phyloP scores from a whole-genome alignment of 2,329 filamentous ascomycete genomes.

The Ramichloridium luteum region DNA sequence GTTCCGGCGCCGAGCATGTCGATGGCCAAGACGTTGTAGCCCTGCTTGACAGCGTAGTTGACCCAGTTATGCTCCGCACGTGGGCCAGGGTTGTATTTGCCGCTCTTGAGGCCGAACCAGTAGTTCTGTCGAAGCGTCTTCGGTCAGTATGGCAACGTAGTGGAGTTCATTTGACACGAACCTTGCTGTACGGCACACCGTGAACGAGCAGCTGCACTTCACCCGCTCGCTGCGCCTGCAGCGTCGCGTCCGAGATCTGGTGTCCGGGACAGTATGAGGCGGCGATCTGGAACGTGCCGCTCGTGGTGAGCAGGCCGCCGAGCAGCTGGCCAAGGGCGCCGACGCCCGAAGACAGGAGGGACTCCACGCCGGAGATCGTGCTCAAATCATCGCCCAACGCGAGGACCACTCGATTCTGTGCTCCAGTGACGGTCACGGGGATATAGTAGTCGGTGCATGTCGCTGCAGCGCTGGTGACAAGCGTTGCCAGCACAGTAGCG shows the following conservation, averaged over 20 bases:
- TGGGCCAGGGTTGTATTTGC: conserved; percentile 10
- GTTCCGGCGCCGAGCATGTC: conserved; percentile 12
- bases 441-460: conserved; percentile 7
- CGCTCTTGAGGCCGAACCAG: conserved; percentile 11
- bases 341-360: conserved; percentile 9
- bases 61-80: conserved; percentile 11
- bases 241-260: conserved; percentile 3
- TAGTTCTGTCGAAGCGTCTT: conserved; percentile 7
- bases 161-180: conserved; percentile 1
- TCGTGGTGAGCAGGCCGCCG: conserved; percentile 6
- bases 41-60: conserved; percentile 8
- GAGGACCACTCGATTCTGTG: conserved; percentile 8
- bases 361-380: conserved; percentile 8
- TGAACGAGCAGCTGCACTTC: conserved; percentile 11
- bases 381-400: conserved; percentile 7
- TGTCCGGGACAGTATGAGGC: conserved; percentile 9
- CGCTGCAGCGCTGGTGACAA: no score
- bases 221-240: conserved; percentile 5
- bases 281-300: conserved; percentile 9
- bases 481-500: no score
- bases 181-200: conserved; percentile 10
- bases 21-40: conserved; percentile 12
- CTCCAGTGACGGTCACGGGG: conserved; percentile 5
- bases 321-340: conserved; percentile 10
- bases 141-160: neutral